Evolutionary conservation across 1,139 yeast genomes (phyloP).

Genomic region (Hansenula lynferdii): DNA sequence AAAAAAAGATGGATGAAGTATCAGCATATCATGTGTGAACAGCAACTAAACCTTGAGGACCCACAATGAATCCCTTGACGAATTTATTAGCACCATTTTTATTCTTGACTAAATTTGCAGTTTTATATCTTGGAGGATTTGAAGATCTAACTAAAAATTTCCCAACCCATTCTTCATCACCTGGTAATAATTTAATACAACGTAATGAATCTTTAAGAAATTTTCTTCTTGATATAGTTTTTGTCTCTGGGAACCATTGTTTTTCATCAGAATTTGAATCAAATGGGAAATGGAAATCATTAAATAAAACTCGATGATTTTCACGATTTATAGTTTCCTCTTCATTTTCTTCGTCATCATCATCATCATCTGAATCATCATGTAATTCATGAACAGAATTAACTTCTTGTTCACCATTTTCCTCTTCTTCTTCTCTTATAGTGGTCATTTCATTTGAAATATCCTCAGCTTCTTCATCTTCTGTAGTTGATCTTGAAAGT

Average conservation of each 20-base stretch:
- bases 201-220: conserved; percentile 49
- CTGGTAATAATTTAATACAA: conserved; percentile 50
- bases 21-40: not conserved
- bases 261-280: conserved; percentile 23
- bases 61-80: conserved; percentile 14
- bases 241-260: conserved; percentile 48
- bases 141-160: conserved; percentile 43
- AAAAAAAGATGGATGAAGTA: not conserved
- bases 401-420: conserved; percentile 6
- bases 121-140: conserved; percentile 21
- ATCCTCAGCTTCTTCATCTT: conserved; percentile 32
- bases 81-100: conserved; percentile 7
- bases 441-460: conserved; percentile 3
- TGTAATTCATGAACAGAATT: conserved; percentile 1
- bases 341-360: conserved; percentile 20
- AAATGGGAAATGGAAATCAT: conserved; percentile 5
- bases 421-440: conserved; percentile 5
- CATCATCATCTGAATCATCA: conserved; percentile 3
- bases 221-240: conserved; percentile 37
- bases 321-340: conserved; percentile 16
- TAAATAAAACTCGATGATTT: conserved; percentile 6
- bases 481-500: conserved; percentile 19
- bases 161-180: conserved; percentile 52
- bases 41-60: conserved; percentile 13
- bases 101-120: conserved; percentile 10